Evolutionary conservation across 108 stramenopile genomes (phyloP).

Genomic region (Skeletonema grethae): DNA sequence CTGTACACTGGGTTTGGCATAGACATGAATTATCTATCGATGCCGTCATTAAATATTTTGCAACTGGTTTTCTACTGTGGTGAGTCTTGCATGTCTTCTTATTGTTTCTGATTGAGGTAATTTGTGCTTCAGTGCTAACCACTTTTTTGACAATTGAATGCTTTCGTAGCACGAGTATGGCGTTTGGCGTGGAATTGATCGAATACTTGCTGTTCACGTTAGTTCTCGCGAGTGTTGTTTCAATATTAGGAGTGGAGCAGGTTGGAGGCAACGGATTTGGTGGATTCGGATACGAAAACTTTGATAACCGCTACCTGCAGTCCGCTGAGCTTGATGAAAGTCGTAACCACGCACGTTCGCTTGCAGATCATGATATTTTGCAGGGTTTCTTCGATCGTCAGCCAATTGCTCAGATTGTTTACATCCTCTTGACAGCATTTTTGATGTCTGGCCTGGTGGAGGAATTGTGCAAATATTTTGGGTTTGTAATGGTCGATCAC

Average conservation of each 20-base stretch:
- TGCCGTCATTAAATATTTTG: slow-evolving; percentile 83
- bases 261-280: slow-evolving; percentile 58
- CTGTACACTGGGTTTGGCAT: slow-evolving; percentile 68
- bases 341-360: slow-evolving; percentile 17
- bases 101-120: no score
- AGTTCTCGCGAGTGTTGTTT: slow-evolving; percentile 35
- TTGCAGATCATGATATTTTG: slow-evolving; percentile 35
- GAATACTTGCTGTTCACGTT: slow-evolving; percentile 47
- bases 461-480: slow-evolving; percentile 84
- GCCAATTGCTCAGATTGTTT: slow-evolving; percentile 64
- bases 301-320: background rate
- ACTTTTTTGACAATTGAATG: no score
- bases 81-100: no score
- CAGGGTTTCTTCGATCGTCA: slow-evolving; percentile 49
- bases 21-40: slow-evolving; percentile 73
- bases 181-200: slow-evolving; percentile 66
- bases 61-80: slow-evolving; percentile 64
- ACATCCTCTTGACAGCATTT: slow-evolving; percentile 61
- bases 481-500: slow-evolving; percentile 73
- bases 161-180: slow-evolving; percentile 56
- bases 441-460: slow-evolving; percentile 74
- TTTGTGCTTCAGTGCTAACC: no score
- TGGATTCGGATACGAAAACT: no score
- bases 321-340: background rate
- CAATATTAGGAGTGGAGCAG: slow-evolving; percentile 50